Evolutionary conservation across 345 rosid genomes (phyloP).

Genomic region (Melaleuca alternifolia): DNA sequence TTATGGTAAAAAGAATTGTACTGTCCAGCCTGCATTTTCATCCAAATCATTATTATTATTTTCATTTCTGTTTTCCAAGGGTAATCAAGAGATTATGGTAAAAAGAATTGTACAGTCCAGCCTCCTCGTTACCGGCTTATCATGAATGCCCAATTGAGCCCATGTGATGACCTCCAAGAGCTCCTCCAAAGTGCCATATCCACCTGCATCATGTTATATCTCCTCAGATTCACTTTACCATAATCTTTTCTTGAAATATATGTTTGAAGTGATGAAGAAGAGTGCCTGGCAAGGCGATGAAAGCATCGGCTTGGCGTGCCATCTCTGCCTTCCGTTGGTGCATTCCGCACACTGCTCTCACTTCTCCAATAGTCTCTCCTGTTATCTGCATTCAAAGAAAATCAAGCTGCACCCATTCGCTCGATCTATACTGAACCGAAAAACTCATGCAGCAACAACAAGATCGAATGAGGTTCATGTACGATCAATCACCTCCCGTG

Average conservation of each 20-base stretch:
- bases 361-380: constrained; percentile 65
- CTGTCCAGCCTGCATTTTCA: constrained; percentile 42
- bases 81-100: neutral
- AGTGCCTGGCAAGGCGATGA: constrained; percentile 61
- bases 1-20: neutral
- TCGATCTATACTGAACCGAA: neutral
- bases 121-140: constrained; percentile 38
- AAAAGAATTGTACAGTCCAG: neutral
- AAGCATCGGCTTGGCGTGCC: constrained; percentile 81
- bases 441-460: neutral
- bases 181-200: constrained; percentile 74
- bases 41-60: neutral
- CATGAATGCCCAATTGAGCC: constrained; percentile 77
- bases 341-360: constrained; percentile 61
- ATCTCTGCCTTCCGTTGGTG: constrained; percentile 79
- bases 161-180: constrained; percentile 70
- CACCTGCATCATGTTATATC: constrained; percentile 25
- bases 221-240: neutral
- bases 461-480: neutral
- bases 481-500: constrained; percentile 36
- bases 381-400: constrained; percentile 26
- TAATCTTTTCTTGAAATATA: neutral
- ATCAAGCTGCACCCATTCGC: neutral
- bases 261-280: neutral
- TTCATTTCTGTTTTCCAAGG: neutral